Evolutionary conservation across 148 eudicot species (phyloP), one percentile per base, ranked within the genome.

Genomic region (Vaccinium darrowii): DNA sequence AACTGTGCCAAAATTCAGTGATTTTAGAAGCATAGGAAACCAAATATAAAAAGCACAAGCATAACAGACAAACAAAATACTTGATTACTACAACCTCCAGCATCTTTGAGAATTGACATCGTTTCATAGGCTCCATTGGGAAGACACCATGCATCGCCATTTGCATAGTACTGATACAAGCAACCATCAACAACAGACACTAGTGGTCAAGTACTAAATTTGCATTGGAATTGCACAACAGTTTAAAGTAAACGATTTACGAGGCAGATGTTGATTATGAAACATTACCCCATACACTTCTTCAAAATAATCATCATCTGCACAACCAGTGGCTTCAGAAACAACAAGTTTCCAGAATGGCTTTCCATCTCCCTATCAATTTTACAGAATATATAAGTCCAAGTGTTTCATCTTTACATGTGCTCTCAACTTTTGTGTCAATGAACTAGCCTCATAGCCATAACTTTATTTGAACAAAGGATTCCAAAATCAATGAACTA

Each of bases 271-370:
- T 30, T 15, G 30, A 25, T 74, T 39, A 57, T 39, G n/a, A 86
- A 16, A 5, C 13, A 83, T 81, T 80, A 95, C 99, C 98, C 91
- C 91, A 69, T 97, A 97, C 36, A 97, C 96, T 91, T 97, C 99
- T 84, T 97, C 95, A 87, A 97, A 97, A 82, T 97, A 97, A 81
- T 90, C 81, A 56, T 88, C 94, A 87, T 90, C 85, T 18, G 85
- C 88, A 89, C 98, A 94, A 33, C 98, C 94, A 63, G 99, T 97
- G 85, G 99, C 99, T 91, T 95, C 96, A 80, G 96, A 89, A 86
- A 97, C 99, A 63, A 95, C 95, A 71, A 92, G 91, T 87, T 90
- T 97, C 99, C 99, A 97, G 85, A 97, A 97, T 6, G 98, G 98
- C 89, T 87, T 95, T 50, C 98, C 99, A 88, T 97, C 98, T 78